These are phyloP conservation scores for Pichia sp. DNA, from an alignment of 1,139 yeast genomes.

Conservation along the genomic window DNA sequence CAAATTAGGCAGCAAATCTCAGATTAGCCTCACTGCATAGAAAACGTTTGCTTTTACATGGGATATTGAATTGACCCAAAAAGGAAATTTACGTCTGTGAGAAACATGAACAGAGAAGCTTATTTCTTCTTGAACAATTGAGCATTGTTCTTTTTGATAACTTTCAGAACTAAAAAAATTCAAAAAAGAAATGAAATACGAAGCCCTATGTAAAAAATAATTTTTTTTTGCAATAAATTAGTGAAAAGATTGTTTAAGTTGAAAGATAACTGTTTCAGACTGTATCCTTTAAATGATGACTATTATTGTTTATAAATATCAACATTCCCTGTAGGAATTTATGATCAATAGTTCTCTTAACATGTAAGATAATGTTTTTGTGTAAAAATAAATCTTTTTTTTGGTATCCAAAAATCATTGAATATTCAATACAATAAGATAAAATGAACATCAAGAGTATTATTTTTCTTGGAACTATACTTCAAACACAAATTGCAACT, in stretches of 20 bases:
- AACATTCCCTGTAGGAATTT: not conserved
- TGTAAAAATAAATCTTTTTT: too few species aligned
- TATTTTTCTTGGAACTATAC: not conserved
- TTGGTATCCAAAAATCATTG: too few species aligned
- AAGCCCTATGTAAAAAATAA: too few species aligned
- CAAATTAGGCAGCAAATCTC: conserved; percentile 16
- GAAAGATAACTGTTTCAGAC: not conserved
- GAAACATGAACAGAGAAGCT: not conserved
- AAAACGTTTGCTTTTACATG: conserved; percentile 19
- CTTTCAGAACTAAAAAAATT: too few species aligned
- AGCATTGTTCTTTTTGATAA: too few species aligned
- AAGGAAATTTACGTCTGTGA: conserved; percentile 3
- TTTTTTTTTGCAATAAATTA: too few species aligned
- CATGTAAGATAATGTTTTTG: not conserved
- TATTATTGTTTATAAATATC: not conserved
- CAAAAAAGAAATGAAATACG: too few species aligned
- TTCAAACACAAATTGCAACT: not conserved
- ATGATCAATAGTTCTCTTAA: not conserved
- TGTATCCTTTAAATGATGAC: not conserved
- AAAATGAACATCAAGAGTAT: not conserved
- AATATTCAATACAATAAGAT: not conserved
- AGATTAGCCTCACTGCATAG: conserved; percentile 1
- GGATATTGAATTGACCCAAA: conserved; percentile 10
- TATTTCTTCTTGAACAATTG: too few species aligned
- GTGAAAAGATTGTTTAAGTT: not conserved